Base-by-base conservation (phyloP, 2,329 filamentous ascomycete genomes). In the Pseudogymnoascus sp. region DNA sequence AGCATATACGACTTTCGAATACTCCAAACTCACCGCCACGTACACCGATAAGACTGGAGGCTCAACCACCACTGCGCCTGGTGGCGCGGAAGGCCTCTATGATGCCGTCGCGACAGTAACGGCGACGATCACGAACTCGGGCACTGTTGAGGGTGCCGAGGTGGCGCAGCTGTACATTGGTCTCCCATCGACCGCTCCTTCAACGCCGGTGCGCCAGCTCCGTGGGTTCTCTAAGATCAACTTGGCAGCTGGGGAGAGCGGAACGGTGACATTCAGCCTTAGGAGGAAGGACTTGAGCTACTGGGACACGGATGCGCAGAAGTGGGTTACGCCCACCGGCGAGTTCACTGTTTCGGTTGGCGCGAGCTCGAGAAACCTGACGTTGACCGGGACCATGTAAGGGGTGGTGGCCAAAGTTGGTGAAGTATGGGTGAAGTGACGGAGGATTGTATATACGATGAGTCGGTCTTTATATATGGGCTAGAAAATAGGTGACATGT, bases 211-310 rank as follows among this genome's bases (percentile, higher is more conserved):
- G 0, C 78, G 80, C 60, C 85, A 89, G 71, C 75, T 90, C 5
- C 79, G 86, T 1, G 86, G 87, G 3, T 89, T 89, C 64, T 78
- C 80, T 23, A 88, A 87, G 70, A 76, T 84, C 0, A 72, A 69
- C 2, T 69, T 89, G 8, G 67, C 70, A 0, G 75, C 81, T 0
- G 79, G 80, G 0, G 73, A 82, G 67, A 76, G 75, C 2, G 72
- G 75, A 2, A 73, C 72, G 0, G 70, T 0, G 82, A 86, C 14
- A 75, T 97, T 62, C 92, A 86, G 5, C 83, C 67, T 91, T 62
- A 89, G 82, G 4, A 81, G 92, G 39, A 85, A 91, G 63, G 93
- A 97, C 71, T 68, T 97, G 62, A 91, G 88, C 72, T 94, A 92
- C 77, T 97, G 93, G 92, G 90, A 96, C 67, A 78, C 83, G 0